phyloP scores from a whole-genome alignment of 305 asterid species.

The Fraxinus paxiana region DNA sequence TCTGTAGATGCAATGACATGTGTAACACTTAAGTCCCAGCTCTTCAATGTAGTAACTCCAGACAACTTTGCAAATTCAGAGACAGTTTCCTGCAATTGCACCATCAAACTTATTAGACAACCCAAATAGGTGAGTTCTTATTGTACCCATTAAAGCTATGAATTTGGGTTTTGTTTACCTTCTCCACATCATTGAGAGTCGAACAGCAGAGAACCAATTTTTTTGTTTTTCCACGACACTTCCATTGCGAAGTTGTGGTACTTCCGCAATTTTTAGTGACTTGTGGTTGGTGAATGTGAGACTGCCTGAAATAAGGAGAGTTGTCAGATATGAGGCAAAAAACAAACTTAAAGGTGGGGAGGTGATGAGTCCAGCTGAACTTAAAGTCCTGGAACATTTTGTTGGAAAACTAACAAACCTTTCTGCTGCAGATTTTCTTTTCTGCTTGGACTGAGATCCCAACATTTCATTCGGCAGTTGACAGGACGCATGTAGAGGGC shows the following conservation, averaged over 20 bases:
- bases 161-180: conserved; percentile 38
- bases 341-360: background rate
- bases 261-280: conserved; percentile 29
- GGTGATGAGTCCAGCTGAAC: conserved; percentile 5
- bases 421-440: conserved; percentile 36
- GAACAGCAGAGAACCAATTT: conserved; percentile 69
- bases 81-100: conserved; percentile 49
- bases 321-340: background rate
- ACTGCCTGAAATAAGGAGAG: conserved; percentile 35
- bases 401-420: conserved; percentile 34
- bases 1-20: conserved; percentile 81
- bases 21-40: conserved; percentile 71
- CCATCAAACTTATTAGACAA: background rate
- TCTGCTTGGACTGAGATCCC: conserved; percentile 39
- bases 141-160: background rate
- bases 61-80: conserved; percentile 47
- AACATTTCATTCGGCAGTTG: conserved; percentile 59
- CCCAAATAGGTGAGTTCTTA: background rate
- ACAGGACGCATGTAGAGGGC: conserved; percentile 69
- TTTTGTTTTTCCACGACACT: conserved; percentile 43
- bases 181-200: conserved; percentile 60
- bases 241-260: conserved; percentile 41
- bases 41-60: conserved; percentile 57
- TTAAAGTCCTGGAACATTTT: background rate
- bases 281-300: conserved; percentile 27